Evolutionary conservation across 176 grass and related monocot genomes (phyloP).

Genomic region (Saccharum spontaneum): DNA sequence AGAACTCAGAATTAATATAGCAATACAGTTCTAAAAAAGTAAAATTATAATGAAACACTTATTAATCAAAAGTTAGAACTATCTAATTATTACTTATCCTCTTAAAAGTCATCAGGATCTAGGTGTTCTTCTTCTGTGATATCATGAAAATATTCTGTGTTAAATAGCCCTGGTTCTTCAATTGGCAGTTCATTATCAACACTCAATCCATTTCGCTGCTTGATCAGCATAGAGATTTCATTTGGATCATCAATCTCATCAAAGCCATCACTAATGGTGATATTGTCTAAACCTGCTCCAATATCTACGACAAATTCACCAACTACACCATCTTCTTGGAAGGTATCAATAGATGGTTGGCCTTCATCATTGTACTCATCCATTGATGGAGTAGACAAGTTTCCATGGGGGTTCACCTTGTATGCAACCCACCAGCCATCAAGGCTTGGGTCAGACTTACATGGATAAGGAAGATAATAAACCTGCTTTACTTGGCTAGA

Average conservation of each 20-base stretch:
- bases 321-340: background rate
- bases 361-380: background rate
- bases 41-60: background rate
- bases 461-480: too few relatives aligned
- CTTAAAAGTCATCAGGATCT: background rate
- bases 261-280: background rate
- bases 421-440: too few relatives aligned
- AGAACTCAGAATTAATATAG: background rate
- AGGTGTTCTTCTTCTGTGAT: background rate
- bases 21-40: background rate
- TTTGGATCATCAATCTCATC: background rate
- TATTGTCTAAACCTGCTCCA: background rate
- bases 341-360: background rate
- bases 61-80: too few relatives aligned
- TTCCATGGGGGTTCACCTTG: background rate
- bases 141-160: background rate
- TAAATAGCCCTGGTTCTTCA: background rate
- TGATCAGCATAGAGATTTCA: background rate
- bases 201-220: background rate
- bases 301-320: background rate
- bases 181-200: background rate
- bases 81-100: background rate
- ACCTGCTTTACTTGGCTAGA: too few relatives aligned
- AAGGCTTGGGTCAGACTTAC: too few relatives aligned
- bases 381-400: background rate